Evolutionary conservation across 768 basidiomycete species (phyloP).

Genomic region (Pluteus cervinus): DNA sequence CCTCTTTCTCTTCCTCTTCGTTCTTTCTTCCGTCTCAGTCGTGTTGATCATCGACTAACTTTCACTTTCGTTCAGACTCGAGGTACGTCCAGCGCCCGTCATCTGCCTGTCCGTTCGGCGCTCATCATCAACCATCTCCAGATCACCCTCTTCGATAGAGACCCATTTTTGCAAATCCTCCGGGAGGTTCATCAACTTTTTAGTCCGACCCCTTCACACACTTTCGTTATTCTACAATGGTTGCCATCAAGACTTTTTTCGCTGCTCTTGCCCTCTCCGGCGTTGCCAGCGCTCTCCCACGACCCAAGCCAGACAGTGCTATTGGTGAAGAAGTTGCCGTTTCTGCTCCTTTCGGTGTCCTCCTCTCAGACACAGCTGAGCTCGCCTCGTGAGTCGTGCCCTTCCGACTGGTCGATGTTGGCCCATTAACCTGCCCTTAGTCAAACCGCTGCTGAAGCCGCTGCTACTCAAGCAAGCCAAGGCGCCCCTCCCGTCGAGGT

Average conservation of each 20-base stretch:
- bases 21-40: conserved; percentile 40
- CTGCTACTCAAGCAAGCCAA: too few species aligned
- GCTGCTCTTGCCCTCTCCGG: conserved; percentile 49
- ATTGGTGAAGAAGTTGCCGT: conserved; percentile 32
- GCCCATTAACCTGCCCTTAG: too few species aligned
- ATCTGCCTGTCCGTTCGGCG: conserved; percentile 3
- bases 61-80: conserved; percentile 44
- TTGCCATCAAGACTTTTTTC: conserved; percentile 48
- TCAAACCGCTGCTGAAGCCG: too few species aligned
- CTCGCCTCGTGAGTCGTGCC: conserved; percentile 29
- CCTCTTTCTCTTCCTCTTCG: conserved; percentile 25
- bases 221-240: conserved; percentile 48
- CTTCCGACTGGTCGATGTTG: too few species aligned
- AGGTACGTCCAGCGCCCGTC: conserved; percentile 29
- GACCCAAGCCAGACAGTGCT: conserved; percentile 35
- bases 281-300: conserved; percentile 43
- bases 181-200: conserved; percentile 51
- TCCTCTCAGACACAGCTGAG: conserved; percentile 33
- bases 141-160: conserved; percentile 75
- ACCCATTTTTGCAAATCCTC: conserved; percentile 47
- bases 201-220: conserved; percentile 40
- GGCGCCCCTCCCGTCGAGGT: too few species aligned
- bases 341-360: conserved; percentile 41
- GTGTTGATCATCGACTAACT: conserved; percentile 61
- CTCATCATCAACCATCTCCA: conserved; percentile 16